Evolutionary conservation across 768 basidiomycete species (phyloP), one percentile per base, ranked within the genome.

Genomic region (Boletus reticuloceps): DNA sequence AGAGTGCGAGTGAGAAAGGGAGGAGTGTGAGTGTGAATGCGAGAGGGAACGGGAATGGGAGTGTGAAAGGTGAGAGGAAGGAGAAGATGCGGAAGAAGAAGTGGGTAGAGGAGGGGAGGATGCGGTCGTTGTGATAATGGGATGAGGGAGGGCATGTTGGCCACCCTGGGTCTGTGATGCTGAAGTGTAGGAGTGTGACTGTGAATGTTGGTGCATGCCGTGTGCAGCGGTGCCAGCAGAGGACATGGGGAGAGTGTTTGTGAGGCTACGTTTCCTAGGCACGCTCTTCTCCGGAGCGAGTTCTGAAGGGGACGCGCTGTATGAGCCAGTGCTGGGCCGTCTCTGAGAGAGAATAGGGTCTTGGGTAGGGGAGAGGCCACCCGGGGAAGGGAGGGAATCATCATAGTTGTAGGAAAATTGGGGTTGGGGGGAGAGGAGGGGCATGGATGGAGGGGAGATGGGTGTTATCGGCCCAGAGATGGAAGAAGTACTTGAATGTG

Each of bases 261-360:
- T 82, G 64, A 88, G 85, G 65, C 84, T 85, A 55, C 88, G 78
- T 69, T 89, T 89, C 37, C 85, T 75, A 2, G 86, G 84, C 11
- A 86, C 77, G 42, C 79, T 79, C 48, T 84, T 80, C 54, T 76
- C 70, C 11, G 76, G 75, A 2, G 45, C 54, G 36, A 71, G 61
- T 11, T 83, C 79, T 22, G 82, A 79, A 29, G 82, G 76, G 20
- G 84, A 77, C 17, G 71, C 60, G 25, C 69, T 72, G 54, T 75
- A 75, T 5, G 69, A 69, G 52, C 71, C 69, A 14, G 75, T 69
- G 41, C 73, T 71, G 25, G 76, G 76, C 16, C 76, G 70, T 44
- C 69, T 63, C 47, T 68, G 73, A 55, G 53, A 62, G 64, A 53
- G 72, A 54, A 36, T 54, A 50, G 64, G 62, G 58, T 60, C 74